Evolutionary conservation across 805 yeast genomes (phyloP), one percentile per base, ranked within the genome.

Genomic region (Metschnikowia matae): DNA sequence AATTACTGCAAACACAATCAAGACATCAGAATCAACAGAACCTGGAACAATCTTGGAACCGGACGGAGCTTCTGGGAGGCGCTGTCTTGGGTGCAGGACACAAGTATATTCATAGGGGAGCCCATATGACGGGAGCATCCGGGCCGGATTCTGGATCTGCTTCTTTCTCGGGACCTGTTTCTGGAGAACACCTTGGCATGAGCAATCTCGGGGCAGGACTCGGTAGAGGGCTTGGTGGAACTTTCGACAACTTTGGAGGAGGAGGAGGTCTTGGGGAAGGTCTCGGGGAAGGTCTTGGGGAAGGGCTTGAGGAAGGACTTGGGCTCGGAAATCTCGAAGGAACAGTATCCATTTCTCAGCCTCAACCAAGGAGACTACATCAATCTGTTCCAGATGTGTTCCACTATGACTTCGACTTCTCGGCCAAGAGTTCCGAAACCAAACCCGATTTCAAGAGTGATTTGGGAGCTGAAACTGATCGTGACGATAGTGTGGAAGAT

Each of bases 401-500:
- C 26, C 37, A 41, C 8, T 31, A 31, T 14, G 45, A 31, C 4
- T 17, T 14, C 33, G 13, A 10, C 37, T 6, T 40, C 17, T 7
- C 26, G 13, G 35, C 29, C 15, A 34, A 21, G 2, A 8, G 2
- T 1, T 17, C 29, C 32, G 14, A 15, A 20, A n/a, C 20, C 3
- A 29, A 31, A 21, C 15, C 36, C 17, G 29, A 31, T 3, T 11
- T n/a, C 46, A 23, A 23, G 39, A 10, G 5, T 17, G 46, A 35
- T 3, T 17, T 35, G 20, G 46, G 34, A 2, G 17, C 33, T 14
- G 35, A 44, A 11, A 44, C 35, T 4, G 44, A 32, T n/a, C 31
- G 33, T 10, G 49, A 44, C 15, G 53, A 52, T 26, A 54, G 49
- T 4, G 49, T 37, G 21, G 57, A 50, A 23, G 58, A 51, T 8